Percentiles rank a stretch among this genome's conserved stretches.
Conservation (phyloP, 352 stramenopile genomes). For the Pythium sp. region DNA sequence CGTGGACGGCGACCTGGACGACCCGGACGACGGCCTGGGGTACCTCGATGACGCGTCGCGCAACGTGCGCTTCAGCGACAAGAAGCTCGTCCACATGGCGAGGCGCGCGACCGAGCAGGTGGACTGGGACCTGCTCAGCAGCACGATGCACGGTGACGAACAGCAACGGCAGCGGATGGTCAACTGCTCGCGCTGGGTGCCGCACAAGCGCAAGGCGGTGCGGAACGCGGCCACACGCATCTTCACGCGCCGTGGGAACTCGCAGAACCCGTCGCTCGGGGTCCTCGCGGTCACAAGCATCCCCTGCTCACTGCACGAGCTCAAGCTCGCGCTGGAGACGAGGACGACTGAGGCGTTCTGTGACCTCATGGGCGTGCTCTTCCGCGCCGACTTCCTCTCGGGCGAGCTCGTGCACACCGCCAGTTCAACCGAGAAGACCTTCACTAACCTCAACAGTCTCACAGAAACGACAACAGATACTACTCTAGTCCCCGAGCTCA, state of each 20-base stretch:
- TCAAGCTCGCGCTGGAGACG: constrained; percentile 1
- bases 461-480: neutral
- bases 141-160: neutral
- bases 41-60: neutral
- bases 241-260: neutral
- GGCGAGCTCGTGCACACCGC: constrained; percentile 2
- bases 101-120: neutral
- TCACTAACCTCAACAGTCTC: neutral
- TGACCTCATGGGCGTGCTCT: constrained; percentile 3
- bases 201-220: neutral
- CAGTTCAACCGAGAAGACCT: neutral
- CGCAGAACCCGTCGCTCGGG: neutral
- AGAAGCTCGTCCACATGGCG: constrained; percentile 1
- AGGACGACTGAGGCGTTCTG: neutral
- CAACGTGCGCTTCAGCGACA: constrained; percentile 1
- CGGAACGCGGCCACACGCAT: neutral
- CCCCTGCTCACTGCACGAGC: constrained; percentile 1
- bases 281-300: neutral
- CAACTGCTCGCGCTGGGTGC: neutral
- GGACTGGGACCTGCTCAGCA: neutral
- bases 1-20: neutral
- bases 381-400: constrained; percentile 1
- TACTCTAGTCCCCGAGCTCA: neutral
- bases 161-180: neutral
- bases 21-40: neutral